Base-by-base conservation (phyloP, 2,329 filamentous ascomycete species). In the Hymenoscyphus albidus region DNA sequence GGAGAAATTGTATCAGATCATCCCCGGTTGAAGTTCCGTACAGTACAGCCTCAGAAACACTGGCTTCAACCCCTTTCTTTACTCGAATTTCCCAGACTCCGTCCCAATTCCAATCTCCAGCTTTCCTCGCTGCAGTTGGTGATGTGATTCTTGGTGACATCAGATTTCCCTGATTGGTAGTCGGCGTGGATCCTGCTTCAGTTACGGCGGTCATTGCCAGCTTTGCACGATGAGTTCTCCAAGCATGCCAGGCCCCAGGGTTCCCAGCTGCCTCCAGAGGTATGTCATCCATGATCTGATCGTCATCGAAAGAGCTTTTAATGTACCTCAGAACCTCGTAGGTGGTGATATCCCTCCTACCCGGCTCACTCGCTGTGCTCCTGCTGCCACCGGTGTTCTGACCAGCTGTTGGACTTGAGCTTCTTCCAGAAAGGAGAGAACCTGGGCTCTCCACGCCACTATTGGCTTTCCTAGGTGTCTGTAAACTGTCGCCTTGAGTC, bases 71-170 rank as follows among this genome's bases (percentile, higher is more conserved):
- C 18, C 90, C 90, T 76, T 89, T 91, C 76, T 86, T 88, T 0
- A 97, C 93, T 62, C 94, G 85, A 69, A 93, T 89, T 75, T 96
- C 91, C 94, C 94, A 99, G 0, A 98, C 94, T 0, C 94, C 93
- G 73, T 97, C 92, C 94, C 94, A 98, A 74, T 96, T 96, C 94
- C 94, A 98, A 72, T 96, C 90, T 6, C 90, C 91, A 0, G 92
- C 92, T 59, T 84, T 81, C 66, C 88, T 71, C 4, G 67, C 63
- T 27, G 67, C 55, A 57, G 64, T 64, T 38, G 68, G 62, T 18
- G 65, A 61, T 5, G 66, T 66, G n/a, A 67, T 67, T 5, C 67
- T 69, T 44, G 71, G 67, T 9, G 68, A 56, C 31, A 61, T 69
- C 48, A 67, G 64, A 48, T 66, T 65, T 48, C 68, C 68, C n/a